These are phyloP conservation scores for Phialophora tarda DNA, from an alignment of 2,329 filamentous ascomycete genomes.

Conservation along the genomic window DNA sequence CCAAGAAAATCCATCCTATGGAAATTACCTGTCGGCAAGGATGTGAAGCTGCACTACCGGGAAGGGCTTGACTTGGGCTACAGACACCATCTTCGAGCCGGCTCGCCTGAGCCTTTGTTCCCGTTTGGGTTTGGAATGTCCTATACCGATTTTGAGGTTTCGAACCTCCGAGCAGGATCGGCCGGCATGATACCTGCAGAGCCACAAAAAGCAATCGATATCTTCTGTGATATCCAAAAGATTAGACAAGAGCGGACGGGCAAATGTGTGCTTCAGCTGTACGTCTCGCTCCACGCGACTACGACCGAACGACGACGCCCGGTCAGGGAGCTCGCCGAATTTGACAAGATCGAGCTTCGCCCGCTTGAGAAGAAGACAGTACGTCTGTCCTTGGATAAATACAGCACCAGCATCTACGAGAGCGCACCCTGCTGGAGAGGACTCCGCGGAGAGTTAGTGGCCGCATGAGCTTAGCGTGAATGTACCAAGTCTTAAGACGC, in stretches of 20 bases:
- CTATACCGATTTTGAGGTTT: conserved; percentile 68
- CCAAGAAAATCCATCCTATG: conserved; percentile 73
- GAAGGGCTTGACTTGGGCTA: conserved; percentile 83
- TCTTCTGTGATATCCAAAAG: conserved; percentile 13
- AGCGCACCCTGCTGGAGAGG: too few relatives aligned
- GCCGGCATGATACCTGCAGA: background rate
- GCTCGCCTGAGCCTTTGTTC: conserved; percentile 68
- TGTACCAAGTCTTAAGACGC: background rate
- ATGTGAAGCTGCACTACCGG: conserved; percentile 73
- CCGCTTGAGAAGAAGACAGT: conserved; percentile 43
- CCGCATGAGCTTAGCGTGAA: too few relatives aligned
- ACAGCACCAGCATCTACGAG: background rate
- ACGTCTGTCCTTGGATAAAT: background rate
- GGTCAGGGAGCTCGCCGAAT: conserved; percentile 53
- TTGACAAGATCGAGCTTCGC: conserved; percentile 49
- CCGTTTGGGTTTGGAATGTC: conserved; percentile 79
- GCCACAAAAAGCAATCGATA: background rate
- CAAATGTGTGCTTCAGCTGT: conserved; percentile 21
- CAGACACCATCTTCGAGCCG: conserved; percentile 69
- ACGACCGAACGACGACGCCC: conserved; percentile 41
- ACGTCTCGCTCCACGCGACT: background rate
- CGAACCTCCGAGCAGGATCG: background rate
- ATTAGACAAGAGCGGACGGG: conserved; percentile 4
- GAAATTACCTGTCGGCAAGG: conserved; percentile 63
- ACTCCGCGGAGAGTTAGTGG: too few relatives aligned